Evolutionary conservation across 768 basidiomycete species (phyloP).

Genomic region (Hydnomerulius pinastri): DNA sequence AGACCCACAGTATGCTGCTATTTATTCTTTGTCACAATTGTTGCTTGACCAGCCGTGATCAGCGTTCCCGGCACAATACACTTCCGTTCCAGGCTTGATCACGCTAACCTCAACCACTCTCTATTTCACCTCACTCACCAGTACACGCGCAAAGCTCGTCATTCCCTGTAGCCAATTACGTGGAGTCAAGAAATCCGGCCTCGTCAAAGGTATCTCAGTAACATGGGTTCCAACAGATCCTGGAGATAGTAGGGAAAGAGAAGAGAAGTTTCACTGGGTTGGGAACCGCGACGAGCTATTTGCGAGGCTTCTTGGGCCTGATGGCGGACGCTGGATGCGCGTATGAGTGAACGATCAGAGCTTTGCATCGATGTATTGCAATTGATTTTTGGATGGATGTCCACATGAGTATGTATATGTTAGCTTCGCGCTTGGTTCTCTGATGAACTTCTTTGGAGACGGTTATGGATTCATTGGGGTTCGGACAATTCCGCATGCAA

Average conservation of each 20-base stretch:
- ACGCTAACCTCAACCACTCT: slow-evolving; percentile 52
- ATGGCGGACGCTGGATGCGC: slow-evolving; percentile 51
- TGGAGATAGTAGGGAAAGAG: slow-evolving; percentile 38
- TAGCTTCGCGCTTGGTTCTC: slow-evolving; percentile 26
- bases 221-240: slow-evolving; percentile 37
- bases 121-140: slow-evolving; percentile 57
- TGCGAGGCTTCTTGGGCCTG: slow-evolving; percentile 57
- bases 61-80: slow-evolving; percentile 66
- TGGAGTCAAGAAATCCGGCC: slow-evolving; percentile 57
- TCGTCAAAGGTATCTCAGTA: slow-evolving; percentile 55
- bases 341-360: slow-evolving; percentile 30
- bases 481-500: slow-evolving; percentile 14
- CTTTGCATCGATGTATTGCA: neutral
- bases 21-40: neutral
- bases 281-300: slow-evolving; percentile 67
- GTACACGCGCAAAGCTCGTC: slow-evolving; percentile 43
- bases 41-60: slow-evolving; percentile 1
- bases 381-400: slow-evolving; percentile 7
- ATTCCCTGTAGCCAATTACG: slow-evolving; percentile 49
- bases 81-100: slow-evolving; percentile 57
- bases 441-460: slow-evolving; percentile 2
- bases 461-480: slow-evolving; percentile 6
- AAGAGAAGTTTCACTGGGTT: slow-evolving; percentile 62
- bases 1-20: slow-evolving; percentile 37
- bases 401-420: slow-evolving; percentile 1